phyloP scores from a whole-genome alignment of 306 rosid species.

The Ceratonia siliqua region DNA sequence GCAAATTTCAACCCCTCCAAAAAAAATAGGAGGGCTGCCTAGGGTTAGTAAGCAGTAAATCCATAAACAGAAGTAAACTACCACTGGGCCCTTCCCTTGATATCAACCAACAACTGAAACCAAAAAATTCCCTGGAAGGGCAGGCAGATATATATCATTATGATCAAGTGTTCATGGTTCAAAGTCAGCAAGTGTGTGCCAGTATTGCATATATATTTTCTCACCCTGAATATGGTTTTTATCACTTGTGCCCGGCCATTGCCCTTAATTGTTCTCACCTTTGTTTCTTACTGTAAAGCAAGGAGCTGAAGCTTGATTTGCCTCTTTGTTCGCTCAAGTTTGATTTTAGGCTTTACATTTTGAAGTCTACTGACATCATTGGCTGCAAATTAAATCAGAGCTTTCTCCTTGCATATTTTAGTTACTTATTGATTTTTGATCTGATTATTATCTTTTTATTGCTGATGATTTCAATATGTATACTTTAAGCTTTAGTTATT shows the following conservation, averaged over 20 bases:
- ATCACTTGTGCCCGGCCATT: background rate
- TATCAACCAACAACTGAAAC: too few relatives aligned
- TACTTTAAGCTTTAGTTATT: background rate
- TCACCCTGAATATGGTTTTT: background rate
- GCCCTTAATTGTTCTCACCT: constrained; percentile 20
- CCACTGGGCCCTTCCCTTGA: too few relatives aligned
- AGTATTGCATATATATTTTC: background rate
- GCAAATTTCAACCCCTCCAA: too few relatives aligned
- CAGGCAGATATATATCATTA: too few relatives aligned
- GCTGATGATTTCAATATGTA: background rate
- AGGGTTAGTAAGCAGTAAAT: too few relatives aligned
- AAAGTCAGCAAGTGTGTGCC: background rate
- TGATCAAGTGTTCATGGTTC: background rate
- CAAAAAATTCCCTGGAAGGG: too few relatives aligned
- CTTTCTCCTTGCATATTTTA: background rate
- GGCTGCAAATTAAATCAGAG: background rate
- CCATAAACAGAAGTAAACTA: too few relatives aligned
- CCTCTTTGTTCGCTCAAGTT: background rate
- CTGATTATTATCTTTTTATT: background rate
- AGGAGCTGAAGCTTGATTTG: background rate
- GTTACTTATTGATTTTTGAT: constrained; percentile 5
- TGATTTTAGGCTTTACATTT: background rate
- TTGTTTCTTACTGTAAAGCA: constrained; percentile 10
- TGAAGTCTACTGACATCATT: constrained; percentile 28
- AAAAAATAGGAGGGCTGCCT: too few relatives aligned